These are phyloP conservation scores for Triadica sebifera DNA, from an alignment of 345 rosid species.

Conservation along the genomic window DNA sequence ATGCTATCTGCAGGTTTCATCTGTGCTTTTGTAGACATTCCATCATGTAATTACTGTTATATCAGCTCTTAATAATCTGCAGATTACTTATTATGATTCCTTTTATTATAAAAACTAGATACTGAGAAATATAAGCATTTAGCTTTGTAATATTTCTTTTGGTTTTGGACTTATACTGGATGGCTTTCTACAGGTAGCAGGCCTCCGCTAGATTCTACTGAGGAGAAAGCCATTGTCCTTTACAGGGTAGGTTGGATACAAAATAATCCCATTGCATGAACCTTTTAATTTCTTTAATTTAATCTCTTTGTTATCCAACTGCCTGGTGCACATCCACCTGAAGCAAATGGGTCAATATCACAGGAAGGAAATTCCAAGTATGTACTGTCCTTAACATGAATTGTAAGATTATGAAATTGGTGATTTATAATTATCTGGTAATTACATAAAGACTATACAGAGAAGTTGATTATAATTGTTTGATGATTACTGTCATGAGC, in stretches of 20 bases:
- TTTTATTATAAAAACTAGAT: constrained; percentile 14
- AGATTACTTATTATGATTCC: constrained; percentile 2
- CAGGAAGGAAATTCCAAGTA: constrained; percentile 77
- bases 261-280: constrained; percentile 9
- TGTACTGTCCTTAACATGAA: constrained; percentile 15
- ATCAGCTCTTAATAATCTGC: neutral
- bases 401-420: neutral
- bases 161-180: constrained; percentile 19
- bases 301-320: constrained; percentile 39
- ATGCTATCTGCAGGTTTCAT: neutral
- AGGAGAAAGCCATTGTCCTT: constrained; percentile 91
- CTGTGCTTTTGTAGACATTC: neutral
- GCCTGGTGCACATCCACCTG: constrained; percentile 62
- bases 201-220: constrained; percentile 41
- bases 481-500: neutral
- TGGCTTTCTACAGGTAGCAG: constrained; percentile 49
- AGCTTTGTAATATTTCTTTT: constrained; percentile 8
- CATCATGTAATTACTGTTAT: neutral
- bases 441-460: neutral
- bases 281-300: constrained; percentile 13
- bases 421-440: neutral
- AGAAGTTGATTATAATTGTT: neutral
- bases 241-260: constrained; percentile 50
- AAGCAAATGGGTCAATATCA: constrained; percentile 47
- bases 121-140: neutral